Evolutionary conservation across 257 asterid genomes (phyloP).

Genomic region (Handroanthus guayacan): DNA sequence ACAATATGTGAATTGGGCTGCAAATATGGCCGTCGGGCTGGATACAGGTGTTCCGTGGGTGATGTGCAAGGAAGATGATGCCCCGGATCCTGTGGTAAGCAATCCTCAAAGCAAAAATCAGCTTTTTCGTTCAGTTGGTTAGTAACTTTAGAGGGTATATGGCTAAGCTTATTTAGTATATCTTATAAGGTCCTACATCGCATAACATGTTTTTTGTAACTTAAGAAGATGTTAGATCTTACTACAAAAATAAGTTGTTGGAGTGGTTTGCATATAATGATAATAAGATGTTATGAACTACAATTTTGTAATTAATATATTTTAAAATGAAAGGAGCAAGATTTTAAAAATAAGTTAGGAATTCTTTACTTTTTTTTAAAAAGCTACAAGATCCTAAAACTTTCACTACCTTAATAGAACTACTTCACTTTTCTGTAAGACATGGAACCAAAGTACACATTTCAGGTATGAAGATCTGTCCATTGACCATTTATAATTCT

Average conservation of each 20-base stretch:
- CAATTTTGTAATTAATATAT: too few species aligned
- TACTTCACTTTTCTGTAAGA: background rate
- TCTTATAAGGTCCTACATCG: too few species aligned
- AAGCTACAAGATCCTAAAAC: background rate
- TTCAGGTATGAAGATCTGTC: background rate
- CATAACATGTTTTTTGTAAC: too few species aligned
- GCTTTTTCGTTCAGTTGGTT: background rate
- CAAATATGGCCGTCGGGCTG: constrained; percentile 70
- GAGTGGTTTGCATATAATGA: too few species aligned
- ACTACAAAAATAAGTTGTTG: too few species aligned
- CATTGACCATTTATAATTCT: background rate
- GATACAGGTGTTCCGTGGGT: constrained; percentile 84
- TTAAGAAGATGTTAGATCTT: too few species aligned
- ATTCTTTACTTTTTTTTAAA: background rate
- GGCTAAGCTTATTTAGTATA: too few species aligned
- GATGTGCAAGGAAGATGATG: constrained; percentile 84
- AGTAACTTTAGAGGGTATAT: too few species aligned
- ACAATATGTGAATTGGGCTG: constrained; percentile 67
- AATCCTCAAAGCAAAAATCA: background rate
- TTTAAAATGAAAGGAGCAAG: too few species aligned
- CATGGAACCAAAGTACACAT: background rate
- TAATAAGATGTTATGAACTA: too few species aligned
- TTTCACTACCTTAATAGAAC: background rate
- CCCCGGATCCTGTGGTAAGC: constrained; percentile 94
- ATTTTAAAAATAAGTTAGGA: too few species aligned